A percentile compares a stretch with the other conserved stretches of the same genome.
These are phyloP conservation scores for Wickerhamiella slavikovae DNA, from an alignment of 805 yeast species.

Conservation along the genomic window DNA sequence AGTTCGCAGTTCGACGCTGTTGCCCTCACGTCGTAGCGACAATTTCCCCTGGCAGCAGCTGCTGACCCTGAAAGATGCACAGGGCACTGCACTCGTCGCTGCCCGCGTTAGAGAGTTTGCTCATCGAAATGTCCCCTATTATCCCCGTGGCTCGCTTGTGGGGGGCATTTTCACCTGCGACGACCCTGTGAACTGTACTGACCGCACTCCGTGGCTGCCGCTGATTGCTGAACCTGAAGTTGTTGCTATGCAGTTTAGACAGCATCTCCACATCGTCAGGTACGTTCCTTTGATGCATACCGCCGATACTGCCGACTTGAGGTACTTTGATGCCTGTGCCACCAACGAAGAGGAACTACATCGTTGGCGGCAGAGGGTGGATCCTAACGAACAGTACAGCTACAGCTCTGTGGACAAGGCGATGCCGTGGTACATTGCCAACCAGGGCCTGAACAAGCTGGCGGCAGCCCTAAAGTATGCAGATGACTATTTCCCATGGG, in stretches of 20 bases:
- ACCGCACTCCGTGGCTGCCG: constrained; percentile 29
- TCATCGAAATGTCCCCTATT: constrained; percentile 24
- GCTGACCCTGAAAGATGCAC: constrained; percentile 11
- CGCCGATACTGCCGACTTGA: constrained; percentile 23
- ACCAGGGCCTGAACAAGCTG: constrained; percentile 10
- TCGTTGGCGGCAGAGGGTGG: constrained; percentile 28
- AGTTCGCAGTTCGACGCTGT: constrained; percentile 4
- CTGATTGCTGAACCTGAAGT: constrained; percentile 35
- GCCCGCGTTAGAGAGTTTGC: constrained; percentile 39
- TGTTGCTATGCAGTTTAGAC: constrained; percentile 23
- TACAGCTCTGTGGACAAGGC: constrained; percentile 22
- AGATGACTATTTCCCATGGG: constrained; percentile 10
- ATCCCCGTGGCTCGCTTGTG: constrained; percentile 35
- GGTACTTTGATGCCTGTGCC: constrained; percentile 6
- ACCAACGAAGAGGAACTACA: constrained; percentile 2
- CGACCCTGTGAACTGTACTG: constrained; percentile 5
- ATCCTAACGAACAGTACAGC: constrained; percentile 30
- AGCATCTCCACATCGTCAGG: constrained; percentile 17
- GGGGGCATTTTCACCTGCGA: constrained; percentile 42
- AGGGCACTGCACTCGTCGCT: constrained; percentile 37
- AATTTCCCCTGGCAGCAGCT: constrained; percentile 7
- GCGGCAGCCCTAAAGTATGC: constrained; percentile 8
- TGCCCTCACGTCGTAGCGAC: constrained; percentile 5
- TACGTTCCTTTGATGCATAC: constrained; percentile 40
- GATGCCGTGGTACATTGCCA: constrained; percentile 16